Evolutionary conservation across 371 early-diverging fungal genomes (phyloP).

Genomic region (Rhizopus arrhizus): DNA sequence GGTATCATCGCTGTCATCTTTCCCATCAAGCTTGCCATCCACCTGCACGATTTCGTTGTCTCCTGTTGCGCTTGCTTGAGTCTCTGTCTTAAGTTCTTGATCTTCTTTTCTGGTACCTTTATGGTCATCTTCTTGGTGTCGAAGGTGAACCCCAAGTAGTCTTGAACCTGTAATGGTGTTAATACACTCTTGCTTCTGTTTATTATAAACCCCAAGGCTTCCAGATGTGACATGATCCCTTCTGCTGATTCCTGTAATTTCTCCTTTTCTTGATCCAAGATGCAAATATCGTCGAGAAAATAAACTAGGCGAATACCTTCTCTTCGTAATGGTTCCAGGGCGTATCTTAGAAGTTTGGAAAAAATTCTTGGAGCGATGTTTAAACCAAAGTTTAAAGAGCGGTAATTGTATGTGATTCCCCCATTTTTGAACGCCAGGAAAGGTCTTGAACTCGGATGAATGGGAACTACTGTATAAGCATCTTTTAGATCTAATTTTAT

Average conservation of each 20-base stretch:
- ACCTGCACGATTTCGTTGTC: too few species aligned
- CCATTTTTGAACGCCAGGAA: conserved; percentile 3
- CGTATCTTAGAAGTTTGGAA: conserved; percentile 2
- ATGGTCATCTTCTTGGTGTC: too few species aligned
- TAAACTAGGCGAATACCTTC: neutral
- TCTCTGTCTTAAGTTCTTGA: too few species aligned
- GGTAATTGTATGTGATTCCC: neutral
- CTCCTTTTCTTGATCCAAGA: neutral
- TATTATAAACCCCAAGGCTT: neutral
- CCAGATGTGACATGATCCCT: neutral
- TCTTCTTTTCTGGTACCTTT: too few species aligned
- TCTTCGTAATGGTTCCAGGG: conserved; percentile 1
- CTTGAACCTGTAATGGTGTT: too few species aligned
- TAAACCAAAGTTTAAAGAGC: neutral
- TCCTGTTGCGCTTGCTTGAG: too few species aligned
- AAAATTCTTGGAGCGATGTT: conserved; percentile 4
- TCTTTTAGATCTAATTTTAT: too few species aligned
- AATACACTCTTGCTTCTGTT: too few species aligned
- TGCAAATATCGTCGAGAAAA: conserved; percentile 1
- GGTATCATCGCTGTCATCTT: too few species aligned
- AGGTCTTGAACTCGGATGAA: neutral
- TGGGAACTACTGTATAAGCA: too few species aligned
- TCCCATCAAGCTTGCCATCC: too few species aligned
- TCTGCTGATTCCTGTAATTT: neutral
- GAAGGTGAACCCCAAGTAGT: too few species aligned